These are phyloP conservation scores for Neofusicoccum cordaticola DNA, from an alignment of 2,329 filamentous ascomycete genomes.

Conservation along the genomic window DNA sequence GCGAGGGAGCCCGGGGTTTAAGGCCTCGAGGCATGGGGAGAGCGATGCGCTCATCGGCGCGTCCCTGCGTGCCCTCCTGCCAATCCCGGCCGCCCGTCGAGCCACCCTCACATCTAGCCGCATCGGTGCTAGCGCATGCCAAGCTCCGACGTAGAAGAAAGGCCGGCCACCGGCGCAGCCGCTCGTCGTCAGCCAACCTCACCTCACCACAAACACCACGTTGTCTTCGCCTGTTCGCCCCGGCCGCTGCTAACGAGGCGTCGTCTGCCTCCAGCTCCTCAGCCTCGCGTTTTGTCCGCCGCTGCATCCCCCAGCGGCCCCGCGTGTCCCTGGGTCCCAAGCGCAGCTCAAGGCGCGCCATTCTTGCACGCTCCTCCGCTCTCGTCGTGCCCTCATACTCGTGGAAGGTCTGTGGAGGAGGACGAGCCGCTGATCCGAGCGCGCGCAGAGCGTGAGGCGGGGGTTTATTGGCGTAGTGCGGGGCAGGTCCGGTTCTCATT, in stretches of 20 bases:
- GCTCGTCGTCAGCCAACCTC: slow-evolving; percentile 11
- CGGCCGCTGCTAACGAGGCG: not conserved
- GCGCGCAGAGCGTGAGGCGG: slow-evolving; percentile 2
- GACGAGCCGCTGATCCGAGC: not conserved
- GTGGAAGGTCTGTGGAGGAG: slow-evolving; percentile 11
- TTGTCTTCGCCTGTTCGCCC: not conserved
- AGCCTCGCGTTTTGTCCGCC: not conserved
- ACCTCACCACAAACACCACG: slow-evolving; percentile 9
- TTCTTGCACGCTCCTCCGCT: not conserved
- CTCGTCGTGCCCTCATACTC: slow-evolving; percentile 2
- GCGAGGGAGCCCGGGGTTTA: not conserved
- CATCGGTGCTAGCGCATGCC: not conserved
- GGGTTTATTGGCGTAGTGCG: slow-evolving; percentile 13
- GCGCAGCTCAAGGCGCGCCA: not conserved
- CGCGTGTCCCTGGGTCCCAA: not conserved
- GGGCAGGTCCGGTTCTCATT: slow-evolving; percentile 16
- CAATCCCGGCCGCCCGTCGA: not conserved
- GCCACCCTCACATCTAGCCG: not conserved
- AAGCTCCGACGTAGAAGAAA: slow-evolving; percentile 5
- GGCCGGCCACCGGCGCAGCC: not conserved
- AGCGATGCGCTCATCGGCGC: slow-evolving; percentile 8
- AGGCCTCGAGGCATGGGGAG: not conserved
- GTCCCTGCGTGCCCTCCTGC: slow-evolving; percentile 4
- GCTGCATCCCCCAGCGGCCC: not conserved
- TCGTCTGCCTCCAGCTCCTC: not conserved